Evolutionary conservation across 2,329 filamentous ascomycete genomes (phyloP).

Genomic region (Furcasterigmium furcatum): DNA sequence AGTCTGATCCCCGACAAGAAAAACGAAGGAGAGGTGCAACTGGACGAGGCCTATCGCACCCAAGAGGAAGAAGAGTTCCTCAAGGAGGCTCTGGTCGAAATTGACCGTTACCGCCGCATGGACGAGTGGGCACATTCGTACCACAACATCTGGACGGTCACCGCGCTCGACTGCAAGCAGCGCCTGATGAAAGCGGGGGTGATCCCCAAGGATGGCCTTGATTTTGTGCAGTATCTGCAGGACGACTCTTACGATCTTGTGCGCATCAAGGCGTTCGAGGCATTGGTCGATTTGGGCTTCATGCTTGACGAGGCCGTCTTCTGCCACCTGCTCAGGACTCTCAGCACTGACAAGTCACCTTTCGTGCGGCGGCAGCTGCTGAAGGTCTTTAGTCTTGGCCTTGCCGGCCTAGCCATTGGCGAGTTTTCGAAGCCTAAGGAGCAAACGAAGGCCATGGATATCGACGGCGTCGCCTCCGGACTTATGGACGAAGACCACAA

Average conservation of each 20-base stretch:
- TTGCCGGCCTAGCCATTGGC: constrained; percentile 63
- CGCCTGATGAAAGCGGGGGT: constrained; percentile 62
- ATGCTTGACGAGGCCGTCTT: constrained; percentile 54
- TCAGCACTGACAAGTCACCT: constrained; percentile 62
- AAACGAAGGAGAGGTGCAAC: constrained; percentile 19
- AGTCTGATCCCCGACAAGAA: constrained; percentile 49
- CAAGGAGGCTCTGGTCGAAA: constrained; percentile 54
- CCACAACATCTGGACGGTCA: constrained; percentile 64
- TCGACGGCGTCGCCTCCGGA: constrained; percentile 24
- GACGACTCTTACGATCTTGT: constrained; percentile 62
- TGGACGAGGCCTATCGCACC: constrained; percentile 33
- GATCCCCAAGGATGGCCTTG: constrained; percentile 48
- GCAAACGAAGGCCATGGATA: constrained; percentile 5
- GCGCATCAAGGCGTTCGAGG: constrained; percentile 63
- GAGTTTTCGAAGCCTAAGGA: constrained; percentile 45
- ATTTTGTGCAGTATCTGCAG: constrained; percentile 62
- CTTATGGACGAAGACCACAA: constrained; percentile 13
- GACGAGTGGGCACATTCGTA: constrained; percentile 68
- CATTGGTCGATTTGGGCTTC: constrained; percentile 60
- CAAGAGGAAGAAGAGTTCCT: constrained; percentile 45
- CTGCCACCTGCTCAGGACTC: constrained; percentile 51
- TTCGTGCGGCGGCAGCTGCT: constrained; percentile 60
- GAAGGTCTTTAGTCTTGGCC: constrained; percentile 53
- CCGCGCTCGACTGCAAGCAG: constrained; percentile 59
- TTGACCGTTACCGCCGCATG: constrained; percentile 63